A percentile compares a stretch with the other conserved stretches of the same genome.
These are phyloP conservation scores for Cytospora piceicola DNA, from an alignment of 2,329 filamentous ascomycete species.

Conservation along the genomic window DNA sequence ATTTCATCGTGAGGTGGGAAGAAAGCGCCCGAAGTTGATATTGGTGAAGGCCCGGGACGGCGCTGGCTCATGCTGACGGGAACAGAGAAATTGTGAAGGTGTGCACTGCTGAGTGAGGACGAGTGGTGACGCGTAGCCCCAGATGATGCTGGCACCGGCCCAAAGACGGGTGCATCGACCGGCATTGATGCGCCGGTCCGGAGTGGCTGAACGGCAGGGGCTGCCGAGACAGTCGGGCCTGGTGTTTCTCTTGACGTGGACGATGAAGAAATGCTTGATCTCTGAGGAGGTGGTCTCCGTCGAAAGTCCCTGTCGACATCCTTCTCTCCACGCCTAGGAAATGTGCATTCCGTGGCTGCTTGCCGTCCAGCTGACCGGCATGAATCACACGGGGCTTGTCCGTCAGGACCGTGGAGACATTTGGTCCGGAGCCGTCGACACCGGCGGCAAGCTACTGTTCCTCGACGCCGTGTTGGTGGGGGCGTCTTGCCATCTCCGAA, in stretches of 20 bases:
- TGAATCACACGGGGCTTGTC: conserved; percentile 28
- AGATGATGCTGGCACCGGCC: conserved; percentile 5
- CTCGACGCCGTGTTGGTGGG: conserved; percentile 23
- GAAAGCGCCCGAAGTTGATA: conserved; percentile 12
- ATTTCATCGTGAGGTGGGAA: conserved; percentile 36
- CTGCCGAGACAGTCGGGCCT: conserved; percentile 5
- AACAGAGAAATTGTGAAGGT: conserved; percentile 6
- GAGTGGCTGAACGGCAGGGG: conserved; percentile 23
- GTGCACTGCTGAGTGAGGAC: conserved; percentile 11
- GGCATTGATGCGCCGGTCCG: conserved; percentile 21
- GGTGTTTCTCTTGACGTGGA: conserved; percentile 21
- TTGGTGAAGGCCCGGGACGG: conserved; percentile 13
- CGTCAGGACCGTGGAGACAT: conserved; percentile 29
- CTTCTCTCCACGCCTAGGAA: conserved; percentile 29
- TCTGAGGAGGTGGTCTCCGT: conserved; percentile 20
- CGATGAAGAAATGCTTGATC: conserved; percentile 28
- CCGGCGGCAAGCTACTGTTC: conserved; percentile 30
- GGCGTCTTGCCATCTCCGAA: conserved; percentile 11
- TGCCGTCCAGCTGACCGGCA: conserved; percentile 29
- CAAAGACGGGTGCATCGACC: conserved; percentile 20
- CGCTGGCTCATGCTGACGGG: conserved; percentile 17
- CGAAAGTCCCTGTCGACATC: conserved; percentile 30
- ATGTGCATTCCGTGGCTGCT: conserved; percentile 24
- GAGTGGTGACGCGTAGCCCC: conserved; percentile 12
- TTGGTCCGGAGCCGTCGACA: conserved; percentile 31